These are phyloP conservation scores for Prunus mongolica DNA, from an alignment of 306 rosid species.

Conservation along the genomic window DNA sequence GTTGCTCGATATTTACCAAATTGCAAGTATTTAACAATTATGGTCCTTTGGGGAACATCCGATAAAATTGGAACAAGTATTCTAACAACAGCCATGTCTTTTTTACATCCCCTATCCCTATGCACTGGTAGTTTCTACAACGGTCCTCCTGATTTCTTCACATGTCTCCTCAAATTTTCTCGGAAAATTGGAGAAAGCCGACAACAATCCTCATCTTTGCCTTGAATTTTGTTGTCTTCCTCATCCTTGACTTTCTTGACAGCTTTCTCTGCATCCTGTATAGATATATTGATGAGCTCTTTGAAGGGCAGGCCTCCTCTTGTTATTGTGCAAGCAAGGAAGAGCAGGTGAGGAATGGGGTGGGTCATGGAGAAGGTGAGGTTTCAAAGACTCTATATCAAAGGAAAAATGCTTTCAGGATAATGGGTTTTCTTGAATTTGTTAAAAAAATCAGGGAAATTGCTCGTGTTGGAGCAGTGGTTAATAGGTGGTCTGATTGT, in stretches of 20 bases:
- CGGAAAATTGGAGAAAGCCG: slow-evolving; percentile 37
- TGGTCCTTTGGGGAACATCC: neutral
- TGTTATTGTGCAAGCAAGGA: slow-evolving; percentile 52
- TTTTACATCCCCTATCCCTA: neutral
- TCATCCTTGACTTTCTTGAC: slow-evolving; percentile 66
- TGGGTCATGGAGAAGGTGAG: slow-evolving; percentile 17
- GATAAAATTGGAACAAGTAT: neutral
- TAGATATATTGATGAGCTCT: slow-evolving; percentile 44
- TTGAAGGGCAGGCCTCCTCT: slow-evolving; percentile 49
- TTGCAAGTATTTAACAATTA: too few species aligned
- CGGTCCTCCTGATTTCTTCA: neutral
- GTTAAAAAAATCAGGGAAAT: slow-evolving; percentile 23
- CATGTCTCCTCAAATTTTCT: slow-evolving; percentile 32
- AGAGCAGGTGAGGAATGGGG: slow-evolving; percentile 9
- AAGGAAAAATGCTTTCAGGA: slow-evolving; percentile 30
- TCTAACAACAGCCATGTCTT: neutral
- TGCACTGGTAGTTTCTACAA: too few species aligned
- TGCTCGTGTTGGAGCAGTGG: neutral
- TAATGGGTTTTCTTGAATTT: slow-evolving; percentile 37
- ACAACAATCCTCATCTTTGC: slow-evolving; percentile 21
- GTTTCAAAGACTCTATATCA: slow-evolving; percentile 35
- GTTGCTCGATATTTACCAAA: neutral
- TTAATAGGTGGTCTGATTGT: slow-evolving; percentile 79
- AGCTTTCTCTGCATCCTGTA: slow-evolving; percentile 48
- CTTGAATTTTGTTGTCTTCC: slow-evolving; percentile 40